Evolutionary conservation across 2,329 filamentous ascomycete species (phyloP).

Genomic region (Exserohilum rostratum): DNA sequence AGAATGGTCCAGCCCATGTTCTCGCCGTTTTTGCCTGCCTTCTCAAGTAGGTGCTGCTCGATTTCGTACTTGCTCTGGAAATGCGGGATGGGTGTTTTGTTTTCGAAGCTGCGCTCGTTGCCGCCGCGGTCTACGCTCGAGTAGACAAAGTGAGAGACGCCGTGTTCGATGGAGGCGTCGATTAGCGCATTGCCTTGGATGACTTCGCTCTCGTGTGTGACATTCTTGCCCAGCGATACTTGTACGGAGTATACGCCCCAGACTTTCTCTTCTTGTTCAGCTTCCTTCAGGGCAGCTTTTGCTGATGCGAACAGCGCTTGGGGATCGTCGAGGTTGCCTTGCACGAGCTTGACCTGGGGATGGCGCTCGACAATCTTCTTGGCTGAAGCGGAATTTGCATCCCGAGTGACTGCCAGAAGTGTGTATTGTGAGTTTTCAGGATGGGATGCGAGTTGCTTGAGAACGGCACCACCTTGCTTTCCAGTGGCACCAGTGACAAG

Average conservation of each 20-base stretch:
- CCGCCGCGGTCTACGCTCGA: conserved; percentile 69
- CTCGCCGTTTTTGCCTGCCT: conserved; percentile 49
- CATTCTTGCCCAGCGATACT: conserved; percentile 52
- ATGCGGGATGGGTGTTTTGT: conserved; percentile 60
- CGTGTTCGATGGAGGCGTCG: conserved; percentile 61
- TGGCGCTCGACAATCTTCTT: conserved; percentile 55
- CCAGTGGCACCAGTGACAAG: conserved; percentile 55
- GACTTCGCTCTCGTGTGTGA: conserved; percentile 55
- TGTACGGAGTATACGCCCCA: conserved; percentile 70
- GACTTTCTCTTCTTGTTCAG: conserved; percentile 47
- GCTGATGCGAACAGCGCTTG: conserved; percentile 58
- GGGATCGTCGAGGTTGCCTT: conserved; percentile 63
- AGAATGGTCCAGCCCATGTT: conserved; percentile 67
- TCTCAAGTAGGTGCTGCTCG: conserved; percentile 64
- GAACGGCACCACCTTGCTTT: conserved; percentile 55
- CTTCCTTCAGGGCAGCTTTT: conserved; percentile 44
- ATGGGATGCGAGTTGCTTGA: conserved; percentile 50
- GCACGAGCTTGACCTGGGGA: conserved; percentile 59
- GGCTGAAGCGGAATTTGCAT: conserved; percentile 58
- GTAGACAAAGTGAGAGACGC: conserved; percentile 68
- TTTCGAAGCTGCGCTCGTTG: conserved; percentile 57
- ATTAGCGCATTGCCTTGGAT: conserved; percentile 64
- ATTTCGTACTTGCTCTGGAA: conserved; percentile 68
- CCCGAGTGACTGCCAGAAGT: conserved; percentile 67
- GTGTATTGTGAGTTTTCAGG: conserved; percentile 49